Conservation (phyloP, 805 yeast species). For the Candida caryicola region DNA sequence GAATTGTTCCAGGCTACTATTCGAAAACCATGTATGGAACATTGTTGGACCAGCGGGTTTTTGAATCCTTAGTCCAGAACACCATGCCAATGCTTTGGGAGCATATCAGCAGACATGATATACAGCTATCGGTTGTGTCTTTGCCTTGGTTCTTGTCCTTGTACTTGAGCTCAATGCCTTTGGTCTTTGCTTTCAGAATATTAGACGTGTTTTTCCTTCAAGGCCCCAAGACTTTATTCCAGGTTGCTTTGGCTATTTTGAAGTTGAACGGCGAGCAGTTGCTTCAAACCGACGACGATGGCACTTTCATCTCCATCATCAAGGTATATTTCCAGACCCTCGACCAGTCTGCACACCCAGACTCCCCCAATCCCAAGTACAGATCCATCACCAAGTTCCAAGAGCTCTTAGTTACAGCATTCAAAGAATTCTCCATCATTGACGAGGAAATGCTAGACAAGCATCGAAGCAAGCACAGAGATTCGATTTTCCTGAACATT, state of each 20-base stretch:
- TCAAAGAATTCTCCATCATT: constrained; percentile 81
- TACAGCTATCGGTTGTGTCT: constrained; percentile 89
- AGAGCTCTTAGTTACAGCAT: constrained; percentile 85
- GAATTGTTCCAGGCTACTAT: constrained; percentile 90
- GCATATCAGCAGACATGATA: constrained; percentile 74
- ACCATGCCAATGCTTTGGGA: constrained; percentile 88
- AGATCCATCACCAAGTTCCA: constrained; percentile 80
- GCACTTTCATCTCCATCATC: constrained; percentile 80
- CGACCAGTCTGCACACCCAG: constrained; percentile 77
- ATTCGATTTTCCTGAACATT: constrained; percentile 78
- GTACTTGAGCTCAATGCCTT: constrained; percentile 89
- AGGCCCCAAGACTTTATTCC: constrained; percentile 87
- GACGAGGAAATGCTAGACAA: constrained; percentile 71
- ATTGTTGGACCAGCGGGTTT: constrained; percentile 86
- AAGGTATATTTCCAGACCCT: constrained; percentile 77
- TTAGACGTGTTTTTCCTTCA: constrained; percentile 86
- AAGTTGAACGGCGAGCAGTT: constrained; percentile 84
- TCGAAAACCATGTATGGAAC: constrained; percentile 98
- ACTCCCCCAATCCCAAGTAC: constrained; percentile 58
- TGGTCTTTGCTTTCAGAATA: constrained; percentile 88
- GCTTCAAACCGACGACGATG: constrained; percentile 82
- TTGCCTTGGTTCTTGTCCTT: constrained; percentile 94
- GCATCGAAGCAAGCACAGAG: constrained; percentile 68
- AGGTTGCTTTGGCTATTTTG: constrained; percentile 88
- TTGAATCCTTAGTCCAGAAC: constrained; percentile 83